These are phyloP conservation scores for Talaromyces wortmannii DNA, from an alignment of 495 filamentous ascomycete species.

Conservation along the genomic window DNA sequence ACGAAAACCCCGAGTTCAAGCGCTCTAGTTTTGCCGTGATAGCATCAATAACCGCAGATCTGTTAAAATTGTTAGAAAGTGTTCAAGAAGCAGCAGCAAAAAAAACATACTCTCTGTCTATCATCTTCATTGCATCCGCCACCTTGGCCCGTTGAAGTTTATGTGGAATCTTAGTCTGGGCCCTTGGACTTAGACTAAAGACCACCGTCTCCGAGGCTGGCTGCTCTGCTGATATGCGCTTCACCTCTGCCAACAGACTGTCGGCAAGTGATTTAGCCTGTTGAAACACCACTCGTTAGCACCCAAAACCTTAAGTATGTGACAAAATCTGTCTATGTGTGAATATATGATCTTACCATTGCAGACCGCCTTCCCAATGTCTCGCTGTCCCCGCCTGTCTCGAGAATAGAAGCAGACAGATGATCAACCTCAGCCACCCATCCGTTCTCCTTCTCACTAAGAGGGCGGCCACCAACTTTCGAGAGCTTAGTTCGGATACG, in stretches of 20 bases:
- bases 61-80: conserved; percentile 9
- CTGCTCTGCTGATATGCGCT: conserved; percentile 24
- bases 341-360: conserved; percentile 16
- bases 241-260: conserved; percentile 45
- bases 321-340: not conserved
- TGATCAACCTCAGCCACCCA: conserved; percentile 59
- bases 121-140: conserved; percentile 59
- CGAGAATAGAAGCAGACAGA: conserved; percentile 30
- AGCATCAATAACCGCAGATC: conserved; percentile 31
- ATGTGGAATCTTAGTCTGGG: conserved; percentile 50
- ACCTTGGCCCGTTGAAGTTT: conserved; percentile 62
- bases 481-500: conserved; percentile 52
- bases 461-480: conserved; percentile 48
- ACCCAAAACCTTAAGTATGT: not conserved
- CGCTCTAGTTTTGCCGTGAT: conserved; percentile 35
- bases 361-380: conserved; percentile 28
- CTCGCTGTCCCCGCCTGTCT: conserved; percentile 16
- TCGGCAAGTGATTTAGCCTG: conserved; percentile 40
- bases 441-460: conserved; percentile 67
- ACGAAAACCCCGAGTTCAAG: conserved; percentile 15
- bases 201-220: conserved; percentile 17
- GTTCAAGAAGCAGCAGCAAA: not conserved
- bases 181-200: conserved; percentile 19
- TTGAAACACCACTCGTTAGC: not conserved
- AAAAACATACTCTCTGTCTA: conserved; percentile 57